These are phyloP conservation scores for Dipteronia dyeriana DNA, from an alignment of 345 rosid genomes.

Conservation along the genomic window DNA sequence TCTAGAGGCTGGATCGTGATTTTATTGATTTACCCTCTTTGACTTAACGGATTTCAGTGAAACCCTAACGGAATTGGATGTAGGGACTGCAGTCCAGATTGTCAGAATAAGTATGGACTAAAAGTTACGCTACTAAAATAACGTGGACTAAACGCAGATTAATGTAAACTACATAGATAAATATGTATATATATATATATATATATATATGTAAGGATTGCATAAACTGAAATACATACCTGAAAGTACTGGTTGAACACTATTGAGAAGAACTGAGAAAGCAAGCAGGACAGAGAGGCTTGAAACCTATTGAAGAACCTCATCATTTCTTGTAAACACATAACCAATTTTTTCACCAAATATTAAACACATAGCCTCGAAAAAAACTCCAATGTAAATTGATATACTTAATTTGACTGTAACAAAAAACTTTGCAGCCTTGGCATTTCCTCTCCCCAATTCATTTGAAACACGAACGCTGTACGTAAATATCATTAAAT, in stretches of 20 bases:
- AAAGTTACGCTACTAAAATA: no score
- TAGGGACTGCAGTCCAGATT: no score
- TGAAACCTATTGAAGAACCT: constrained; percentile 31
- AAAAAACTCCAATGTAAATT: constrained; percentile 26
- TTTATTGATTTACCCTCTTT: no score
- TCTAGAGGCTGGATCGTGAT: no score
- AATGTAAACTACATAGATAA: no score
- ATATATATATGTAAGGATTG: no score
- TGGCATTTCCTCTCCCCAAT: constrained; percentile 43
- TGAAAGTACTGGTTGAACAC: constrained; percentile 25
- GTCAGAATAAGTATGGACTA: no score
- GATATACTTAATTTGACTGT: constrained; percentile 31
- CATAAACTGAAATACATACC: constrained; percentile 11
- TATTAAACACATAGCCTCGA: background rate
- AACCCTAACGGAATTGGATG: no score
- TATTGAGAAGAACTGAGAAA: constrained; percentile 22
- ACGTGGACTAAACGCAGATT: no score
- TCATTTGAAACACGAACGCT: constrained; percentile 59
- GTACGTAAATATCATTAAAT: background rate
- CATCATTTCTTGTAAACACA: constrained; percentile 34
- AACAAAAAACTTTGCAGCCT: constrained; percentile 40
- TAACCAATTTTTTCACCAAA: no score
- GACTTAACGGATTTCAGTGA: no score
- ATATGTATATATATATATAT: no score
- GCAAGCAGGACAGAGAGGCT: constrained; percentile 37